These are phyloP conservation scores for Thelephora terrestris DNA, from an alignment of 1,284 basidiomycete genomes.

Conservation along the genomic window DNA sequence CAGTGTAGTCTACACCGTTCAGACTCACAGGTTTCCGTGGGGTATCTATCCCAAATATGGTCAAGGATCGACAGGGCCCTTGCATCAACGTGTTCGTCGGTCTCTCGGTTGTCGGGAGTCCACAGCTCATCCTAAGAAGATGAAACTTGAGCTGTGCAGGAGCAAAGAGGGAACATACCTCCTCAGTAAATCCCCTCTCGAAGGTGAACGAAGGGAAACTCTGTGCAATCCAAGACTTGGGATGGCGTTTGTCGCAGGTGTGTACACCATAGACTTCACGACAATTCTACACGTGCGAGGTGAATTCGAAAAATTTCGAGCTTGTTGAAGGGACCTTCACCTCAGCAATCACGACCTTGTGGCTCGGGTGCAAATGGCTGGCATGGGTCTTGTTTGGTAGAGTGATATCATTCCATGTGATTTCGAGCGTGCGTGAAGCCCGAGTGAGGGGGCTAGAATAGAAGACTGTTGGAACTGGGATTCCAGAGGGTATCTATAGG, in stretches of 20 bases:
- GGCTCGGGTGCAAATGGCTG: neutral
- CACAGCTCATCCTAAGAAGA: slow-evolving; percentile 48
- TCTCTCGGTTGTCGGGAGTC: slow-evolving; percentile 57
- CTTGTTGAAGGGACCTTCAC: too few relatives aligned
- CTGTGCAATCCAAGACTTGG: slow-evolving; percentile 39
- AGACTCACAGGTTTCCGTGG: slow-evolving; percentile 37
- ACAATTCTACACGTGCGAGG: slow-evolving; percentile 33
- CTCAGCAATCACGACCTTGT: slow-evolving; percentile 7
- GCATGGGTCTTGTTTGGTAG: neutral
- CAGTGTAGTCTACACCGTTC: neutral
- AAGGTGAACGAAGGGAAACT: slow-evolving; percentile 55
- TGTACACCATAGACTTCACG: slow-evolving; percentile 64
- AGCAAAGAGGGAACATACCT: slow-evolving; percentile 12
- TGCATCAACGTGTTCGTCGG: slow-evolving; percentile 38
- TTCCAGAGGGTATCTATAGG: slow-evolving; percentile 36
- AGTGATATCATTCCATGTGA: slow-evolving; percentile 33
- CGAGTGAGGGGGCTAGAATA: slow-evolving; percentile 70
- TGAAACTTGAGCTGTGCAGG: neutral
- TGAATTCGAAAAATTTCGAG: too few relatives aligned
- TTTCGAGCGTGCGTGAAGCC: slow-evolving; percentile 57
- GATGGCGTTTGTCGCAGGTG: slow-evolving; percentile 62
- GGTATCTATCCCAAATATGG: slow-evolving; percentile 42
- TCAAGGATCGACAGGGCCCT: slow-evolving; percentile 54
- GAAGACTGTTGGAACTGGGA: slow-evolving; percentile 51
- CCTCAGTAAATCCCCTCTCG: slow-evolving; percentile 60